These are phyloP conservation scores for Penicillium longicatenatum DNA, from an alignment of 495 filamentous ascomycete genomes.

Conservation along the genomic window DNA sequence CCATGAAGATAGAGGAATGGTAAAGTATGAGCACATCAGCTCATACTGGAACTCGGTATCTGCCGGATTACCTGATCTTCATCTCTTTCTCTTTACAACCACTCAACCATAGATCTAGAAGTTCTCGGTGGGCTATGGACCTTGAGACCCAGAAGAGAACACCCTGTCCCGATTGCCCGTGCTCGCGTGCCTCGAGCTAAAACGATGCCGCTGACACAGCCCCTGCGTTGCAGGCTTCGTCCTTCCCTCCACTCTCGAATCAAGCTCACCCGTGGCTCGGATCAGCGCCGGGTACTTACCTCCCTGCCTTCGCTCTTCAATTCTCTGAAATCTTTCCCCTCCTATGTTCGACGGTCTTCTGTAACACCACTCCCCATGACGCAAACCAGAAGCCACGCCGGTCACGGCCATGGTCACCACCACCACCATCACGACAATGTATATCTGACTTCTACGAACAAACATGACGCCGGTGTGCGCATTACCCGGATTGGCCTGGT, in stretches of 20 bases:
- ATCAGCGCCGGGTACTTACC: conserved; percentile 33
- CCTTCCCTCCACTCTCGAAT: conserved; percentile 32
- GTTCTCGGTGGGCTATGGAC: conserved; percentile 4
- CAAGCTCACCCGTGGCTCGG: conserved; percentile 17
- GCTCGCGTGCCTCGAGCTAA: conserved; percentile 31
- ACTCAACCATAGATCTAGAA: not conserved
- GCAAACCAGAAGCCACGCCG: conserved; percentile 38
- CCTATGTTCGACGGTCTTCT: conserved; percentile 25
- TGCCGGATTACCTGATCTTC: conserved; percentile 34
- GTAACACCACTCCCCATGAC: conserved; percentile 34
- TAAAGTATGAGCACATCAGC: conserved; percentile 18
- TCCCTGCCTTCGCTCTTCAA: conserved; percentile 23
- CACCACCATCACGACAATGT: conserved; percentile 85
- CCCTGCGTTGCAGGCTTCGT: conserved; percentile 50
- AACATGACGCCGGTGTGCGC: conserved; percentile 88
- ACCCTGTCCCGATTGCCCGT: conserved; percentile 24
- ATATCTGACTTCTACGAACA: conserved; percentile 85
- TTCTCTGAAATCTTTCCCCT: conserved; percentile 16
- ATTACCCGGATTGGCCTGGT: conserved; percentile 92
- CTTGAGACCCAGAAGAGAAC: conserved; percentile 18
- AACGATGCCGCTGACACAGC: conserved; percentile 50
- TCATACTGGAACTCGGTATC: conserved; percentile 19
- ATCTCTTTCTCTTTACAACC: not conserved
- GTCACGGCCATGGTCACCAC: conserved; percentile 48
- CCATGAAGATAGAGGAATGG: not conserved